Conservation (phyloP, 129 eudicot species). For the Heracleum sosnowskyi region DNA sequence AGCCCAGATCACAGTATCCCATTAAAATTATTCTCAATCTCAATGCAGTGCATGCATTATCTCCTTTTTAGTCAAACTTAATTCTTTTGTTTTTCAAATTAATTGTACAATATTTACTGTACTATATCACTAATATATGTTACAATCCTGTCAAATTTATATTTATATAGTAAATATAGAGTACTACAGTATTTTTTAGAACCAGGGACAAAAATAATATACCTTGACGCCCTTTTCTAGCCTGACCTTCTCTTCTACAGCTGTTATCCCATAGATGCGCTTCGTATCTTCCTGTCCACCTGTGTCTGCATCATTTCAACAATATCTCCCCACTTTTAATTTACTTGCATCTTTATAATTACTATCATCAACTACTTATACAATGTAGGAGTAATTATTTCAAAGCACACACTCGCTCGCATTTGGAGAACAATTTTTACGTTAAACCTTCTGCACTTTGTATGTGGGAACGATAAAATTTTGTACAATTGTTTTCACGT, state of each 20-base stretch:
- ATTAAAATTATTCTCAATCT: conserved; percentile 14
- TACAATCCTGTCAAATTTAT: not conserved
- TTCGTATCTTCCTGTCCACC: conserved; percentile 99
- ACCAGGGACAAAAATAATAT: conserved; percentile 6
- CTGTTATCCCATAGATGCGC: conserved; percentile 99
- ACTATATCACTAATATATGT: not conserved
- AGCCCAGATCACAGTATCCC: conserved; percentile 4
- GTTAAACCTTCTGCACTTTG: no score
- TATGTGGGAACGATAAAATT: no score
- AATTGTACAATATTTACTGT: not conserved
- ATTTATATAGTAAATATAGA: not conserved
- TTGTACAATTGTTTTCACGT: no score
- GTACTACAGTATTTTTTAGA: not conserved
- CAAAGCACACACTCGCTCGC: no score
- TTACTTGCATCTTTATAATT: not conserved
- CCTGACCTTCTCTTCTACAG: conserved; percentile 99
- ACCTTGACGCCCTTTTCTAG: conserved; percentile 99
- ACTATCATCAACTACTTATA: no score
- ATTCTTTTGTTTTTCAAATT: not conserved
- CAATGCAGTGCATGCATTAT: conserved; percentile 4
- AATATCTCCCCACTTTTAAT: not conserved
- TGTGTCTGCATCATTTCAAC: conserved; percentile 45
- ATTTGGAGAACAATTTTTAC: not conserved
- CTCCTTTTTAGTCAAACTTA: conserved; percentile 9
- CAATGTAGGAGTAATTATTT: no score